phyloP scores from a whole-genome alignment of 805 yeast genomes.

The Saturnispora kantuleensis region DNA sequence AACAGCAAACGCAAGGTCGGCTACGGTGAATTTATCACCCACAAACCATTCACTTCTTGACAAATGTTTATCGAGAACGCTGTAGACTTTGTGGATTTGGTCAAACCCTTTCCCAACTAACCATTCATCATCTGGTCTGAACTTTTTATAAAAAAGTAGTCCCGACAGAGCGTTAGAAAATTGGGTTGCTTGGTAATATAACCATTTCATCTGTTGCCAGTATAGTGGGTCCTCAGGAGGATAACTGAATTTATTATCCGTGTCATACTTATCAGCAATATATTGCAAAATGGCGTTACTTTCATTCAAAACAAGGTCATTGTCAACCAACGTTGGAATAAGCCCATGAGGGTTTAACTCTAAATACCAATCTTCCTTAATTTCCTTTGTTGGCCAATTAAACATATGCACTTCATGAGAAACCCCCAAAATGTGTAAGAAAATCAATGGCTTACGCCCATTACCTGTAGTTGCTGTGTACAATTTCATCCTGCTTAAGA shows the following conservation, averaged over 20 bases:
- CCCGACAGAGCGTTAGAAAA: not conserved
- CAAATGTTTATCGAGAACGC: not conserved
- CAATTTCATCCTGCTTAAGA: conserved; percentile 12
- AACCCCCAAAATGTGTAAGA: conserved; percentile 31
- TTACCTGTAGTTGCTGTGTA: conserved; percentile 34
- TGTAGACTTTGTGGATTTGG: not conserved
- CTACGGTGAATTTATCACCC: not conserved
- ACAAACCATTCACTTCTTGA: not conserved
- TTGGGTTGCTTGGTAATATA: conserved; percentile 15
- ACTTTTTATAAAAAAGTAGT: not conserved
- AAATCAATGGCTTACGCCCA: conserved; percentile 30
- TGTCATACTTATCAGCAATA: conserved; percentile 49
- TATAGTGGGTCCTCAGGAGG: conserved; percentile 30
- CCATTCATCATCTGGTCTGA: not conserved
- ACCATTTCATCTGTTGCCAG: conserved; percentile 41
- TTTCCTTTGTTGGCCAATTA: not conserved
- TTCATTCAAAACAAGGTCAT: conserved; percentile 33
- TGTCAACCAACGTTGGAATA: conserved; percentile 40
- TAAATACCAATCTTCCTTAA: conserved; percentile 38
- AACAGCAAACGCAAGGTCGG: conserved; percentile 1
- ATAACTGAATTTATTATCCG: conserved; percentile 35
- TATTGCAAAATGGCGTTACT: conserved; percentile 50
- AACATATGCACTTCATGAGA: conserved; percentile 27
- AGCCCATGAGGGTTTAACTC: conserved; percentile 50
- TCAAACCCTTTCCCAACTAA: not conserved